Percentiles rank a stretch among this genome's conserved stretches.
Conservation (phyloP, 352 stramenopile genomes). For the Pythium brachiatum region DNA sequence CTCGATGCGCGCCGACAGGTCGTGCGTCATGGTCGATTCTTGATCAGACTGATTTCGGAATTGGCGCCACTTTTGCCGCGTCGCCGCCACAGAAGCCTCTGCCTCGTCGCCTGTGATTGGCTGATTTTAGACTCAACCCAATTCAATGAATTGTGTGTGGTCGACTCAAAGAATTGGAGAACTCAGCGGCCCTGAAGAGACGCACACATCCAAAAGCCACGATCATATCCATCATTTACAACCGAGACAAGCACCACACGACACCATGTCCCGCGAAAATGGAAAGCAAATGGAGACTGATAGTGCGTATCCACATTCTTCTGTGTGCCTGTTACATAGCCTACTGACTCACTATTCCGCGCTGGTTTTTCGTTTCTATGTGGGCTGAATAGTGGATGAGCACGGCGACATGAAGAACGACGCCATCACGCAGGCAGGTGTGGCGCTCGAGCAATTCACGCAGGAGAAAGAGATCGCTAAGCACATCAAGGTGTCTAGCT, state of each 20-base stretch:
- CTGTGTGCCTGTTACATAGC: background rate
- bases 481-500: constrained; percentile 64
- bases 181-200: constrained; percentile 10
- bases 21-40: constrained; percentile 58
- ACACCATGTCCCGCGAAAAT: constrained; percentile 52
- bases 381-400: constrained; percentile 60
- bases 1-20: constrained; percentile 90
- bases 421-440: constrained; percentile 53
- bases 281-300: constrained; percentile 83
- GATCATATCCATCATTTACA: constrained; percentile 15
- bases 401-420: constrained; percentile 86
- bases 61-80: constrained; percentile 17
- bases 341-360: background rate
- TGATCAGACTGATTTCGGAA: constrained; percentile 14
- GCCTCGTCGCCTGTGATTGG: constrained; percentile 19
- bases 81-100: background rate
- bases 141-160: background rate
- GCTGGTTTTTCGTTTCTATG: background rate
- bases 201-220: constrained; percentile 18
- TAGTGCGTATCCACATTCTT: constrained; percentile 35
- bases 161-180: constrained; percentile 21
- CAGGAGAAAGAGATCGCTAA: constrained; percentile 82
- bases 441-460: constrained; percentile 74
- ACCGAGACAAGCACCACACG: background rate
- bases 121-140: constrained; percentile 3